Base-by-base conservation (phyloP, 352 stramenopile species). In the Achlya hypogyna region DNA sequence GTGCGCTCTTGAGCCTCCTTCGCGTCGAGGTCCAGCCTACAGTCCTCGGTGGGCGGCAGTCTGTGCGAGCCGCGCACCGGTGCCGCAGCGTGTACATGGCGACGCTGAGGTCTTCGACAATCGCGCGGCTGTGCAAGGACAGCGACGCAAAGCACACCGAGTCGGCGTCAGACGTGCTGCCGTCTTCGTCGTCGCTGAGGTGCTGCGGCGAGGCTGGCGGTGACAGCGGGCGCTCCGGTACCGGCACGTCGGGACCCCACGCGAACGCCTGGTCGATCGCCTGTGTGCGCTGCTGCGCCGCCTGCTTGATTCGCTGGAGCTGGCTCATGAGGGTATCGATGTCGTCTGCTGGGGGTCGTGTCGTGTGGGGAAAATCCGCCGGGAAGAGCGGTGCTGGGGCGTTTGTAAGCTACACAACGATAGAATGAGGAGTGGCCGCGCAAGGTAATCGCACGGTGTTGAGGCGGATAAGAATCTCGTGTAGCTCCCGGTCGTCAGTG, bases 21-120 rank as follows among this genome's bases (percentile, higher is more conserved):
- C 4, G 16, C 60, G 34, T 67, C 60, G 14, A 59, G 34, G 28
- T 67, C 51, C 2, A 67, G 51, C 14, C 60, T 67, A 58, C 35
- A 53, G 12, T 27, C 28, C 2, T 20, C 3, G 5, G 3, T 29
- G 8, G 9, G 5, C 10, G 1, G 3, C 6, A 14, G 47, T n/a
- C 59, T 67, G 6, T 34, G 8, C 14, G 5, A 1, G 22, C 25
- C 4, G n/a, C 0, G 2, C 42, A 67, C 60, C 60, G 60, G 28
- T 59, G 60, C 23, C 60, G 60, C 5, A 67, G 47, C 29, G 60
- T 67, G 29, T 67, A 52, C 60, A 67, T 67, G 45, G 60, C 60
- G 29, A 67, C 47, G 23, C 60, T 67, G 18, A 67, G 34, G 16
- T 67, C 60, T 51, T 67, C 40, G 51, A 67, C 60, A 59, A 67